Evolutionary conservation across 306 rosid species (phyloP).

Genomic region (Cicer arietinum): DNA sequence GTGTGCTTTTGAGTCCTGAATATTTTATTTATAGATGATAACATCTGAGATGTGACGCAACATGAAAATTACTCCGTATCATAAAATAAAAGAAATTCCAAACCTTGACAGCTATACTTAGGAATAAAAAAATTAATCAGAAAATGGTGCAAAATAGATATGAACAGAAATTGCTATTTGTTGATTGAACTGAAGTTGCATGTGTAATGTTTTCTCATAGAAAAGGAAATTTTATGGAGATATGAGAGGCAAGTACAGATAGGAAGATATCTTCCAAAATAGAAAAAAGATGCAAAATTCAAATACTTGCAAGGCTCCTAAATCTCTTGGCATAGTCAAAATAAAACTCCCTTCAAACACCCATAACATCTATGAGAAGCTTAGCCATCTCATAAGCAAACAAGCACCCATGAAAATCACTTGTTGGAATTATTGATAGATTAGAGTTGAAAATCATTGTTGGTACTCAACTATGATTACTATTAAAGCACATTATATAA

Average conservation of each 20-base stretch:
- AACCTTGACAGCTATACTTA: slow-evolving; percentile 12
- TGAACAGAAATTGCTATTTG: slow-evolving; percentile 28
- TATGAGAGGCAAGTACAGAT: not conserved
- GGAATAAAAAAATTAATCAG: slow-evolving; percentile 5
- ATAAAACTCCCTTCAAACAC: slow-evolving; percentile 10
- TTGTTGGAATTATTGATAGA: slow-evolving; percentile 1
- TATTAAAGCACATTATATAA: not conserved
- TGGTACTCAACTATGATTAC: not conserved
- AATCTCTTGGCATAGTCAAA: not conserved
- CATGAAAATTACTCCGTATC: slow-evolving; percentile 25
- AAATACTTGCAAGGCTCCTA: slow-evolving; percentile 29
- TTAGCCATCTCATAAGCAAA: slow-evolving; percentile 10
- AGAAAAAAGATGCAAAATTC: not conserved
- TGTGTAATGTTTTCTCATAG: slow-evolving; percentile 5
- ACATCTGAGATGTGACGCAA: slow-evolving; percentile 21
- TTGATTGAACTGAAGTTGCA: slow-evolving; percentile 6
- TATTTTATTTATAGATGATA: slow-evolving; percentile 30
- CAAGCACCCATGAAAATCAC: slow-evolving; percentile 29
- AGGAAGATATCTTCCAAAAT: slow-evolving; percentile 6
- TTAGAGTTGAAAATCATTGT: slow-evolving; percentile 23
- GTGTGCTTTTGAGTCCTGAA: slow-evolving; percentile 34
- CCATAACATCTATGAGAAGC: slow-evolving; percentile 18
- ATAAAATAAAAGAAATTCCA: not conserved
- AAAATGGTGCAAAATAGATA: slow-evolving; percentile 10
- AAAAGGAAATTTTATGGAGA: not conserved